These are phyloP conservation scores for Blepharisma stoltei DNA, from an alignment of 73 alveolate species.

Conservation along the genomic window DNA sequence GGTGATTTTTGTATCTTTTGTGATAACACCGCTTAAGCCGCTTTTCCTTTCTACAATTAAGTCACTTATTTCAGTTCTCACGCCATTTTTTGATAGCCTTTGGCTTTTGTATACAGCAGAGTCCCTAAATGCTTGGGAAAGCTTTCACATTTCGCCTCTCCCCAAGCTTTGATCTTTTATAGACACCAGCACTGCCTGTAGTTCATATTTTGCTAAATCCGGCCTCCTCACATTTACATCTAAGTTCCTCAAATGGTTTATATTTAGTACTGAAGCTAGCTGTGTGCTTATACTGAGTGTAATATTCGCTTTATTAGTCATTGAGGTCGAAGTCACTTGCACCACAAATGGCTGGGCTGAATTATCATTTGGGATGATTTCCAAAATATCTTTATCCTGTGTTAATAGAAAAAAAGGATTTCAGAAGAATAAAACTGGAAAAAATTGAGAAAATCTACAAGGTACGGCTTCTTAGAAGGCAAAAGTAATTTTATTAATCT, in stretches of 20 bases:
- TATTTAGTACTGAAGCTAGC: not conserved
- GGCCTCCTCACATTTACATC: not conserved
- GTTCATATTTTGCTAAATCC: not conserved
- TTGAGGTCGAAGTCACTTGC: constrained; percentile 4
- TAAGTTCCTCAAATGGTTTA: not conserved
- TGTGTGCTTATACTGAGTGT: constrained; percentile 17
- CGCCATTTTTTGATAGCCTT: not conserved
- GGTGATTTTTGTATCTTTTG: not conserved
- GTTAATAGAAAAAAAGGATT: too few species aligned
- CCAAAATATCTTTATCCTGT: constrained; percentile 9
- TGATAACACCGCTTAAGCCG: not conserved
- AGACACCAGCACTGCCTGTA: not conserved
- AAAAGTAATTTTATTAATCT: too few species aligned
- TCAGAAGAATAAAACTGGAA: too few species aligned
- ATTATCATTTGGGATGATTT: not conserved
- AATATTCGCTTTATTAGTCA: not conserved
- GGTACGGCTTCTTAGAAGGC: too few species aligned
- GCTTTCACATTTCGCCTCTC: not conserved
- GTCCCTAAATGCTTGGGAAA: not conserved
- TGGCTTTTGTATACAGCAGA: constrained; percentile 21
- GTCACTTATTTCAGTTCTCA: not conserved
- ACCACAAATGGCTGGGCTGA: not conserved
- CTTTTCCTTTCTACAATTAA: not conserved
- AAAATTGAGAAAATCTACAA: too few species aligned
- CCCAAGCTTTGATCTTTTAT: constrained; percentile 13